Conservation (phyloP, 345 rosid species). For the Kernera saxatilis region DNA sequence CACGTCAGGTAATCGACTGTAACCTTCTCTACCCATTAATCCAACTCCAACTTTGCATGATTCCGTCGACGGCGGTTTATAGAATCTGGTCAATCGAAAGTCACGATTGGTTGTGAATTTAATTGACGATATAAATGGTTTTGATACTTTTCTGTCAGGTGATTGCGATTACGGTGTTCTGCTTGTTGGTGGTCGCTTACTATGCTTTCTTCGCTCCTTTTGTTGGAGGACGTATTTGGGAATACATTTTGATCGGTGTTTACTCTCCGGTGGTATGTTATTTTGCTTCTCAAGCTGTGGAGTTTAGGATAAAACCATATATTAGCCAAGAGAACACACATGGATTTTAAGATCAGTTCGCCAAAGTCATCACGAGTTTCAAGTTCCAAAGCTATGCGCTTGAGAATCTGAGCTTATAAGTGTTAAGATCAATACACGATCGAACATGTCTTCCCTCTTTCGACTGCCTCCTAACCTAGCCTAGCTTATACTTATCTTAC, state of each 20-base stretch:
- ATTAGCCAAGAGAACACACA: neutral
- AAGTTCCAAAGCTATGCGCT: neutral
- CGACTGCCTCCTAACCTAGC: neutral
- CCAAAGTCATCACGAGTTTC: neutral
- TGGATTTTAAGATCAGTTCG: neutral
- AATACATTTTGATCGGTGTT: conserved; percentile 54
- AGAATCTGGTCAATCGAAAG: neutral
- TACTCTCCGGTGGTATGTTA: conserved; percentile 87
- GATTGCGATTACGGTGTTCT: conserved; percentile 90
- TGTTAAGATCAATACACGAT: too few relatives aligned
- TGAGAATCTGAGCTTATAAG: neutral
- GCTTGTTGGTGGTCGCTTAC: conserved; percentile 82
- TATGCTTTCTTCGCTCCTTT: conserved; percentile 93
- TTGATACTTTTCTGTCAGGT: conserved; percentile 42
- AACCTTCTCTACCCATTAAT: neutral
- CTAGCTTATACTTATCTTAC: neutral
- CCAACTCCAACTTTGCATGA: neutral
- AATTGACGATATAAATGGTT: conserved; percentile 1
- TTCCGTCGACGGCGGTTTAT: neutral
- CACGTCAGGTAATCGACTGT: conserved; percentile 52
- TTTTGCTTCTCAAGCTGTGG: conserved; percentile 9
- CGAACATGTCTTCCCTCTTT: neutral
- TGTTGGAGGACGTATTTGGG: conserved; percentile 82
- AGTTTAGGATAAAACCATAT: neutral
- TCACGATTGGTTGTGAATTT: neutral